Conservation (phyloP, 169 alveolate genomes). For the Plasmodium sp. region DNA sequence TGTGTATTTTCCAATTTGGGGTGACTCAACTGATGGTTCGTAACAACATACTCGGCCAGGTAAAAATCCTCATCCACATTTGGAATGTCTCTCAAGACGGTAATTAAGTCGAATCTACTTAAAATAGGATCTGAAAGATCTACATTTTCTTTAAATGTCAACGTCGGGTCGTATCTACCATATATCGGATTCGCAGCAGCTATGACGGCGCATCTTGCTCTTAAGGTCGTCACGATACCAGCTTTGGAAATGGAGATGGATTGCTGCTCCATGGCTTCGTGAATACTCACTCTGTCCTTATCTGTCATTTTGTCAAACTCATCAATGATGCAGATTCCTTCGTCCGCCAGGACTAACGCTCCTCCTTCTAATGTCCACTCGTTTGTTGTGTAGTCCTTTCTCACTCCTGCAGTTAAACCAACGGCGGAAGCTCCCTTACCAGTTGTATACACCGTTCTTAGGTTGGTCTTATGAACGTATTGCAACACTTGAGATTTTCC, state of each 20-base stretch:
- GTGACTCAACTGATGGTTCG: conserved; percentile 96
- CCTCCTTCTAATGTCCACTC: conserved; percentile 99
- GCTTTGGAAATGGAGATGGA: conserved; percentile 99
- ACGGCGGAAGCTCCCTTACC: conserved; percentile 99
- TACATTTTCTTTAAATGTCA: conserved; percentile 98
- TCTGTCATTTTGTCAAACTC: conserved; percentile 99
- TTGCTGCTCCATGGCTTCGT: conserved; percentile 99
- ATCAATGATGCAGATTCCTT: conserved; percentile 99
- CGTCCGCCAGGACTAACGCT: conserved; percentile 98
- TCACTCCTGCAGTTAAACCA: conserved; percentile 98
- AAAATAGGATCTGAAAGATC: conserved; percentile 99
- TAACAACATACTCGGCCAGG: conserved; percentile 97
- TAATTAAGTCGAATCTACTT: conserved; percentile 98
- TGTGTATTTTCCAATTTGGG: conserved; percentile 90
- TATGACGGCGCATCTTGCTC: conserved; percentile 99
- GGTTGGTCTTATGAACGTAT: conserved; percentile 97
- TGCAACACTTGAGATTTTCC: conserved; percentile 99
- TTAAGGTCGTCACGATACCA: conserved; percentile 97
- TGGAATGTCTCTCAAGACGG: conserved; percentile 98
- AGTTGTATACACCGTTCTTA: conserved; percentile 97
- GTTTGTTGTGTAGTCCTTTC: conserved; percentile 97
- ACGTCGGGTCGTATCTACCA: conserved; percentile 97
- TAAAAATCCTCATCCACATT: conserved; percentile 94
- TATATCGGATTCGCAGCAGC: conserved; percentile 99
- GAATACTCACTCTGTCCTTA: conserved; percentile 99